These are phyloP conservation scores for Lodderomyces margitis DNA, from an alignment of 1,139 yeast species.

Conservation along the genomic window DNA sequence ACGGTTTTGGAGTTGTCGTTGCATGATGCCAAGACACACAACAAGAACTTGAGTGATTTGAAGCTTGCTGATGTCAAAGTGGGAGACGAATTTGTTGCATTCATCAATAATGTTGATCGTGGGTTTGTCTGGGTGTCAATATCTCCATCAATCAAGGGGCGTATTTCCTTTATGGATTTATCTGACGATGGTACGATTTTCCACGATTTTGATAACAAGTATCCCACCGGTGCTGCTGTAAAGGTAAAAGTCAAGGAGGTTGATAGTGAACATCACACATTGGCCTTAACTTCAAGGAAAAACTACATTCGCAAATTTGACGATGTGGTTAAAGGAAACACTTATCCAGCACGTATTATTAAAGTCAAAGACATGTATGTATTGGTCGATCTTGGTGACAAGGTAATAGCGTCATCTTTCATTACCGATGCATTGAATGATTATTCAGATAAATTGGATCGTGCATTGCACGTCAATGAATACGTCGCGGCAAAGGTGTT, in stretches of 20 bases:
- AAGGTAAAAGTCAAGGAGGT: slow-evolving; percentile 54
- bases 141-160: slow-evolving; percentile 67
- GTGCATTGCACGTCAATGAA: slow-evolving; percentile 54
- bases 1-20: slow-evolving; percentile 67
- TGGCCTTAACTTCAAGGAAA: slow-evolving; percentile 52
- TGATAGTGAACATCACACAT: slow-evolving; percentile 52
- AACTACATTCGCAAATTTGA: slow-evolving; percentile 38
- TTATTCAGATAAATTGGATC: slow-evolving; percentile 53
- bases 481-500: slow-evolving; percentile 62
- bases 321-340: slow-evolving; percentile 58
- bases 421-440: slow-evolving; percentile 80
- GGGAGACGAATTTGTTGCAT: slow-evolving; percentile 48
- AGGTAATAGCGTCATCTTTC: slow-evolving; percentile 62
- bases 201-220: slow-evolving; percentile 50
- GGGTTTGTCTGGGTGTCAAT: slow-evolving; percentile 67
- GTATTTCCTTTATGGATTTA: slow-evolving; percentile 65
- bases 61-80: slow-evolving; percentile 38
- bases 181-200: slow-evolving; percentile 53
- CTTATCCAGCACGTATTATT: slow-evolving; percentile 64
- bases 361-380: slow-evolving; percentile 63
- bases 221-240: slow-evolving; percentile 72
- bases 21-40: slow-evolving; percentile 31
- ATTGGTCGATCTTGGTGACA: slow-evolving; percentile 63
- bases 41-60: slow-evolving; percentile 24
- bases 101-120: slow-evolving; percentile 52